Base-by-base conservation (phyloP, 2,329 filamentous ascomycete species). In the Alternaria incomplexa region DNA sequence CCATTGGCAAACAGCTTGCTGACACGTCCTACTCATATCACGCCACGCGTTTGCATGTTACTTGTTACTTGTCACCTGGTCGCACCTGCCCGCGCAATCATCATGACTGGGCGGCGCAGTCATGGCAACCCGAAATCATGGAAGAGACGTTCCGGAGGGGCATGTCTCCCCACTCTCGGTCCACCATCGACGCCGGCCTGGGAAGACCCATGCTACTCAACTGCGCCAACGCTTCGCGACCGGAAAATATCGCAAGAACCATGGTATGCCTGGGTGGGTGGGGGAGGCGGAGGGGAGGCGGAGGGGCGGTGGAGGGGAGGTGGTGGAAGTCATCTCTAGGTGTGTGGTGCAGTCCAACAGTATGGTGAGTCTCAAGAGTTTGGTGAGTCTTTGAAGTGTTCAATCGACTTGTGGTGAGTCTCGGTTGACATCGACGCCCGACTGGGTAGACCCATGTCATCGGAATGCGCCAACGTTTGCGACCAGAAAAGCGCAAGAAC, bases 201-300 rank as follows among this genome's bases (percentile, higher is more conserved):
- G 61, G 43, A 20, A 52, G 43, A 66, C 40, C 64, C 68, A 67
- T 67, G 68, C 56, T 54, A 23, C 30, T 23, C 43, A 30, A 48
- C 28, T 51, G 56, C 61, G 64, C 51, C 32, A 59, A 56, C 45
- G 60, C 63, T 56, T 9, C 36, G 50, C 51, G 48, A 55, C 60
- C 61, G 59, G 58, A 60, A 68, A 56, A 60, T 64, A 56, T 66
- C 63, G 67, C 48, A 56, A 48, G 50, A 56, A 64, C 56, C 54
- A 61, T 61, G 54, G 59, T 58, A 44, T 52, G 45, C 47, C 47
- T 30, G 28, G 28, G 28, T 30, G 28, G 28, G 28, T 30, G 28
- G 28, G 28, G 28, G 28, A 30, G 28, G 28, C 28, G 28, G 28
- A 30, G 28, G 28, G 28, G 28, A 13, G 28, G 28, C 5, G 12